Conservation (phyloP, 1,284 basidiomycete genomes). For the Polyporus tsugae region DNA sequence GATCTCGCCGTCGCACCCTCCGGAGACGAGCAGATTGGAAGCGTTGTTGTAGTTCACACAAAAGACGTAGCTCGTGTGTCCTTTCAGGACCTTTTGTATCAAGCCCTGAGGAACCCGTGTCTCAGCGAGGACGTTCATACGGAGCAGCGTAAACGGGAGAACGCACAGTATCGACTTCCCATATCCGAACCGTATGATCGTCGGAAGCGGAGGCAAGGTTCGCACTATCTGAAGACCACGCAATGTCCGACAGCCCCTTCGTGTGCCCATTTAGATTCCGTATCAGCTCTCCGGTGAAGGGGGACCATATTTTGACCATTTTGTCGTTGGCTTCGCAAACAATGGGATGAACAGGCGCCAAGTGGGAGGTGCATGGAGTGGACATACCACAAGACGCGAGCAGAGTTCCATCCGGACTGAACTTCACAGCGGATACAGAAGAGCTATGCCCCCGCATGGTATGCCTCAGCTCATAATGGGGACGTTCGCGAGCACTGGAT, state of each 20-base stretch:
- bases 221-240: constrained; percentile 85
- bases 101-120: constrained; percentile 58
- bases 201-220: constrained; percentile 91
- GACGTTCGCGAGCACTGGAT: constrained; percentile 57
- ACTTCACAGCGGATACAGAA: constrained; percentile 85
- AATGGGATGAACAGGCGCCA: neutral
- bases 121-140: neutral
- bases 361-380: neutral
- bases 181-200: constrained; percentile 86
- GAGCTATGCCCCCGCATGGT: constrained; percentile 75
- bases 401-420: constrained; percentile 82
- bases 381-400: constrained; percentile 81
- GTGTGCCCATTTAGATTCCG: constrained; percentile 77
- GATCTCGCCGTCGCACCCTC: constrained; percentile 92
- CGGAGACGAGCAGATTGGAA: constrained; percentile 90
- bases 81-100: constrained; percentile 72
- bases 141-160: constrained; percentile 5
- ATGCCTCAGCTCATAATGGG: constrained; percentile 75
- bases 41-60: constrained; percentile 91
- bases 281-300: constrained; percentile 79
- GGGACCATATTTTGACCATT: constrained; percentile 82
- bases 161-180: constrained; percentile 82
- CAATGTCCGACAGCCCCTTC: constrained; percentile 87
- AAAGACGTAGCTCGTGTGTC: constrained; percentile 91
- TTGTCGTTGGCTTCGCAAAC: constrained; percentile 70